Percentiles rank a stretch among this genome's conserved stretches.
Evolutionary conservation across 2,329 filamentous ascomycete species (phyloP).

Genomic region (Fusarium mexicanum): DNA sequence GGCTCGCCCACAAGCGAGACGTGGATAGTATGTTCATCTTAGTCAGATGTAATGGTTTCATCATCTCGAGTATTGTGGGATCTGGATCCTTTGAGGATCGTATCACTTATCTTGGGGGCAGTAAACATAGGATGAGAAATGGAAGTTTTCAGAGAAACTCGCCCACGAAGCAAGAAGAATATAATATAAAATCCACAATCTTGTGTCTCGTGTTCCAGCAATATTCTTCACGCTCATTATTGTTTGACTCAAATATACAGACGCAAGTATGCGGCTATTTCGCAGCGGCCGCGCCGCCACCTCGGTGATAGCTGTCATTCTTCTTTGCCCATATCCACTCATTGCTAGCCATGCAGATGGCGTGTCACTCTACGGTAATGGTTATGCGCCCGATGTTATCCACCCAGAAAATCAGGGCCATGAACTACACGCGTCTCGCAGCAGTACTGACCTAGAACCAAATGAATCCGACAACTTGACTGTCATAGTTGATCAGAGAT

Average conservation of each 20-base stretch:
- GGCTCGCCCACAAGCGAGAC: not conserved
- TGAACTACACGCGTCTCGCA: not conserved
- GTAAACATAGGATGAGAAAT: not conserved
- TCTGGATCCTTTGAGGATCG: not conserved
- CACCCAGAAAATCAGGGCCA: fast-evolving
- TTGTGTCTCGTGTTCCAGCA: fast-evolving
- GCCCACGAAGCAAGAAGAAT: not conserved
- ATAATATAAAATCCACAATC: not conserved
- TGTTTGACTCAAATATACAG: too few relatives aligned
- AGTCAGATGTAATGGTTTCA: not conserved
- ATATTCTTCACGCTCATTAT: not conserved
- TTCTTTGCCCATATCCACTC: not conserved
- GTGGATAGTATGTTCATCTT: not conserved
- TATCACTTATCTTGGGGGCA: not conserved
- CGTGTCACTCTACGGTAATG: not conserved
- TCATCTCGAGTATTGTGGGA: not conserved
- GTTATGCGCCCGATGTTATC: not conserved
- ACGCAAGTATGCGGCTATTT: not conserved
- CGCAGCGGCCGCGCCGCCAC: not conserved
- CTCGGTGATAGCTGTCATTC: not conserved
- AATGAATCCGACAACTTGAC: not conserved
- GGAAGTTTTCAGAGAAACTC: not conserved
- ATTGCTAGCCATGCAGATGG: not conserved
- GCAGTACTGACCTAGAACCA: not conserved
- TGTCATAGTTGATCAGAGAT: not conserved